Conservation (phyloP, 2,329 filamentous ascomycete genomes). For the Harringtonia aguacate region DNA sequence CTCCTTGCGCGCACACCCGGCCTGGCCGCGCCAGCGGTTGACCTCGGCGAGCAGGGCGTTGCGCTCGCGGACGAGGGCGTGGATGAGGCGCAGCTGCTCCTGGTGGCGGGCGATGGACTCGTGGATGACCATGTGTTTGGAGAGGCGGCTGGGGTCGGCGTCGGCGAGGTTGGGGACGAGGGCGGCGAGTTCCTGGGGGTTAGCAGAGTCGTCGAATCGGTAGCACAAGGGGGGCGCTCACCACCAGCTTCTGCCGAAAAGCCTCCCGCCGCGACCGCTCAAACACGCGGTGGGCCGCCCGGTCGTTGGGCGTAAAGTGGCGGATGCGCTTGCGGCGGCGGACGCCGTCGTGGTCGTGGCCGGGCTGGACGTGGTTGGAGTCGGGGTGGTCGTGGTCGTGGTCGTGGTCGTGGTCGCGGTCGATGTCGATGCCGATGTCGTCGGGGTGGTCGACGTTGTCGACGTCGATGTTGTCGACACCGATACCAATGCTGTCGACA, state of each 20-base stretch:
- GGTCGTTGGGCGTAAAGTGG: conserved; percentile 6
- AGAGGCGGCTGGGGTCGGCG: conserved; percentile 5
- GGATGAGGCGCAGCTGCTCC: conserved; percentile 1
- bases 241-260: conserved; percentile 6
- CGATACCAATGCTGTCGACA: no score
- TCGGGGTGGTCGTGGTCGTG: no score
- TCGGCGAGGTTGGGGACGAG: conserved; percentile 1
- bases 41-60: conserved; percentile 3
- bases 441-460: no score
- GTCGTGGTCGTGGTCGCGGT: no score
- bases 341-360: no score
- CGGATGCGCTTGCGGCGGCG: conserved; percentile 3
- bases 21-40: conserved; percentile 1
- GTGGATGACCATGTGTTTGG: conserved; percentile 7
- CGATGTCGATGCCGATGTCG: no score
- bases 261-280: conserved; percentile 6
- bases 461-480: no score
- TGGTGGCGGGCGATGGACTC: conserved; percentile 5
- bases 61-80: neutral
- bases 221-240: neutral
- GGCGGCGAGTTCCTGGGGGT: conserved; percentile 1
- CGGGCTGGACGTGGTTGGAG: no score
- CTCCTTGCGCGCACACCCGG: neutral
- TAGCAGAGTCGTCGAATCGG: neutral
- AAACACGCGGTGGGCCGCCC: conserved; percentile 7